Base-by-base conservation (phyloP, 2,329 filamentous ascomycete species). In the Colletotrichum paranaense region DNA sequence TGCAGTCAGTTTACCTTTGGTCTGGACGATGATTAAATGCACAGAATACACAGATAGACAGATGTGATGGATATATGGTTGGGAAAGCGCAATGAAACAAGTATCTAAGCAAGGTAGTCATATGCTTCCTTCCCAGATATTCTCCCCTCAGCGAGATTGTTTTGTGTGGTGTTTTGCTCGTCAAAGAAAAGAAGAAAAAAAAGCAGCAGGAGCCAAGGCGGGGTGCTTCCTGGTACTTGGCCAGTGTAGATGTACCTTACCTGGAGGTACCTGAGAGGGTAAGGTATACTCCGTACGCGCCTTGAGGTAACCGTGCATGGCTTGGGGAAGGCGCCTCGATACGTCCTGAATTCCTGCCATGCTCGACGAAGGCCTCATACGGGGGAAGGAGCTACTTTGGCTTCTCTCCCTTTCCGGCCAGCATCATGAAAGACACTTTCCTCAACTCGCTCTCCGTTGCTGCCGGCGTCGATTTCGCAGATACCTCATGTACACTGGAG, bases 211-310 rank as follows among this genome's bases (percentile, higher is more conserved):
- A 49, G 42, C 67, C 55, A 26, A 60, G 53, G 67, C 22, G 67
- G 68, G 56, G n/a, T 35, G n/a, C 55, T 59, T 56, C 24, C 26
- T 55, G 46, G 62, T 60, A 46, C 24, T 28, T 56, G 56, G 62
- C 9, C 57, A 58, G 32, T 49, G 14, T 62, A 49, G 57, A 38
- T 55, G 30, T 66, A 49, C 42, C 16, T 42, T 16, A 12, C 4
- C 16, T 46, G 19, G 42, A n/a, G 42, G 42, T 46, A n/a, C 42
- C 42, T 49, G 19, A 42, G 38, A 16, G 11, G 11, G 32, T 12
- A 35, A 46, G 42, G 42, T 46, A 19, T 46, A 19, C 30, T 32
- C 30, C 30, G 3, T 19, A 46, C 19, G 42, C 19, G 19, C 42
- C 7, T 11, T 49, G 42, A 49, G 42, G 42, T 49, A 49, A n/a